Conservation (phyloP, 1,284 basidiomycete genomes). For the Tilletiopsis washingtonensis region DNA sequence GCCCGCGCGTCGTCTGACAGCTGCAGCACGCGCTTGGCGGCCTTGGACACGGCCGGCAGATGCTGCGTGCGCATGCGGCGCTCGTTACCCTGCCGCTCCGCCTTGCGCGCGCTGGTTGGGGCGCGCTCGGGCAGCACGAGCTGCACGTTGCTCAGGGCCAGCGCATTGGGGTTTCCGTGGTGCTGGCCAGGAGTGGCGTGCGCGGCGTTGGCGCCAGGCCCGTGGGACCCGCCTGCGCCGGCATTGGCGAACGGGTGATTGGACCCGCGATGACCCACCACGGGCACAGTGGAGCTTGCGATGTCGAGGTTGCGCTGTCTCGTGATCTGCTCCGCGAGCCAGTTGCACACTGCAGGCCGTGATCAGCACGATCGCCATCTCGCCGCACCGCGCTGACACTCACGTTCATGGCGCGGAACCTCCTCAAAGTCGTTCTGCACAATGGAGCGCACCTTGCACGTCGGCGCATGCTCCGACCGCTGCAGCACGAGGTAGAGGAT, state of each 20-base stretch:
- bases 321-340: constrained; percentile 8
- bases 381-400: not conserved
- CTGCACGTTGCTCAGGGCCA: constrained; percentile 18
- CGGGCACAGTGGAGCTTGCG: not conserved
- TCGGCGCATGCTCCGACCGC: constrained; percentile 20
- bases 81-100: constrained; percentile 25
- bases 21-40: constrained; percentile 22
- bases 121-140: constrained; percentile 22
- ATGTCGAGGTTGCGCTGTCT: not conserved
- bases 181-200: not conserved
- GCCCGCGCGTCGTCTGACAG: constrained; percentile 17
- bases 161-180: not conserved
- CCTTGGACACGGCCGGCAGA: constrained; percentile 32
- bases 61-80: constrained; percentile 14
- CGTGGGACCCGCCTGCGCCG: not conserved
- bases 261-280: not conserved
- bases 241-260: not conserved
- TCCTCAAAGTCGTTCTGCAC: constrained; percentile 20
- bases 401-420: constrained; percentile 9
- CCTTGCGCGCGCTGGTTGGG: constrained; percentile 18
- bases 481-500: constrained; percentile 40
- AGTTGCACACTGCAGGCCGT: no score
- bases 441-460: constrained; percentile 38
- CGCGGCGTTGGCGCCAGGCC: not conserved
- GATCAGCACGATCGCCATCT: no score